phyloP scores from a whole-genome alignment of 2,329 filamentous ascomycete genomes.

The Hypoxylon sp. region DNA sequence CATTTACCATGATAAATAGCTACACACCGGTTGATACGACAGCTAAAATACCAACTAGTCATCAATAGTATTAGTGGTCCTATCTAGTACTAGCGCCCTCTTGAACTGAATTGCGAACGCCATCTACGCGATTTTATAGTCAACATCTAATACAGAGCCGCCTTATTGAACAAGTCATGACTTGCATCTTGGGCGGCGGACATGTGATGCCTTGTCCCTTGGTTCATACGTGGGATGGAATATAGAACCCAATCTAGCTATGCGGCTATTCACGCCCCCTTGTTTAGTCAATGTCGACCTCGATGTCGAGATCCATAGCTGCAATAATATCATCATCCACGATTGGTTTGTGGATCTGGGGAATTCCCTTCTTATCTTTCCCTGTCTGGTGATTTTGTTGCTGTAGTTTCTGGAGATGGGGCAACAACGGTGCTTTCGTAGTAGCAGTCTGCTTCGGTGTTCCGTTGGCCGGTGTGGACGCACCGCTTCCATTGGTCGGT shows the following conservation, averaged over 20 bases:
- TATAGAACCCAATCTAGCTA: not conserved
- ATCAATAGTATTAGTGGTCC: slow-evolving; percentile 15
- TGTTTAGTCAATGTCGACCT: slow-evolving; percentile 80
- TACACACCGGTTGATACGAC: not conserved
- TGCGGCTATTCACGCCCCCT: not conserved
- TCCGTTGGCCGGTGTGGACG: slow-evolving; percentile 67
- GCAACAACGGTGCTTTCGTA: slow-evolving; percentile 61
- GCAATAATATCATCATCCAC: slow-evolving; percentile 96
- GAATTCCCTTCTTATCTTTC: slow-evolving; percentile 74
- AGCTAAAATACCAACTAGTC: not conserved
- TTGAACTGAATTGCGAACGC: slow-evolving; percentile 9
- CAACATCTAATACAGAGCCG: not conserved
- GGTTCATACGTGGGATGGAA: slow-evolving; percentile 1
- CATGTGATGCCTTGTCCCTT: not conserved
- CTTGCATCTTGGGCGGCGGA: not conserved
- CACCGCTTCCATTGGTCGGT: slow-evolving; percentile 65
- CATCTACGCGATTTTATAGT: not conserved
- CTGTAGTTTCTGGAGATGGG: slow-evolving; percentile 69
- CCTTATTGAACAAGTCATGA: not conserved
- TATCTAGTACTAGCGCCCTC: slow-evolving; percentile 13
- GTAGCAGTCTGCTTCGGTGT: slow-evolving; percentile 64
- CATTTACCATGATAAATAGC: not conserved
- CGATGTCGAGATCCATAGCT: slow-evolving; percentile 89
- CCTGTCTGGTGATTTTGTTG: slow-evolving; percentile 66
- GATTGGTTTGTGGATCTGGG: slow-evolving; percentile 82